Percentiles rank a stretch among this genome's conserved stretches.
Evolutionary conservation across 106 monocot genomes (phyloP).

Genomic region (Platanthera zijinensis): DNA sequence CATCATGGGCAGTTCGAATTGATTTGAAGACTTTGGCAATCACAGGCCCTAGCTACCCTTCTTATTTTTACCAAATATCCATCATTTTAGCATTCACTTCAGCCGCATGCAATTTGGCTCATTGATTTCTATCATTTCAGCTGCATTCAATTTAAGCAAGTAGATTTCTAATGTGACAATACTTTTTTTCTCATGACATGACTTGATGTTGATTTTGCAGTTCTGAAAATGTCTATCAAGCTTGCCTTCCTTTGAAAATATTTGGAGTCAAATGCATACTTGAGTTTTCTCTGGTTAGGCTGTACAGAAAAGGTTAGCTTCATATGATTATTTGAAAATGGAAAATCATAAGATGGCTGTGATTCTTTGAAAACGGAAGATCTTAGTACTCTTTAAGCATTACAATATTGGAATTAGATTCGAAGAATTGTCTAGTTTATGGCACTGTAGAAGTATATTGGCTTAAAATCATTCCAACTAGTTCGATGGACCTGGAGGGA

Average conservation of each 20-base stretch:
- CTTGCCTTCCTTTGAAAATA: not conserved
- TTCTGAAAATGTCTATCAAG: not conserved
- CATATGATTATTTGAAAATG: not conserved
- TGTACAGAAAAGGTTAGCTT: not conserved
- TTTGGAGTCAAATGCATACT: not conserved
- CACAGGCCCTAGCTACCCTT: no score
- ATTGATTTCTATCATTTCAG: no score
- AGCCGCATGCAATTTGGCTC: no score
- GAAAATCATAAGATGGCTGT: not conserved
- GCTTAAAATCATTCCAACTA: not conserved
- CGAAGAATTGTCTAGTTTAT: not conserved
- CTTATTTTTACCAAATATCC: no score
- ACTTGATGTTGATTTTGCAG: not conserved
- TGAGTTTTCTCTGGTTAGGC: not conserved
- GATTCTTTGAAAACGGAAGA: not conserved
- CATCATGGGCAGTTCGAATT: no score
- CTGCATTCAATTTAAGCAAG: not conserved
- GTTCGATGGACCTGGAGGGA: constrained; percentile 14
- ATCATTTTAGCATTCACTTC: no score
- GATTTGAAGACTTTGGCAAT: no score
- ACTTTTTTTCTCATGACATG: not conserved
- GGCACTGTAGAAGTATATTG: not conserved
- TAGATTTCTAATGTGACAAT: not conserved
- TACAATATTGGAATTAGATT: not conserved
- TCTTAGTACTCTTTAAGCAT: not conserved